These are phyloP conservation scores for Limnomonas spitsbergensis DNA, from an alignment of 139 green algal genomes.

Conservation along the genomic window DNA sequence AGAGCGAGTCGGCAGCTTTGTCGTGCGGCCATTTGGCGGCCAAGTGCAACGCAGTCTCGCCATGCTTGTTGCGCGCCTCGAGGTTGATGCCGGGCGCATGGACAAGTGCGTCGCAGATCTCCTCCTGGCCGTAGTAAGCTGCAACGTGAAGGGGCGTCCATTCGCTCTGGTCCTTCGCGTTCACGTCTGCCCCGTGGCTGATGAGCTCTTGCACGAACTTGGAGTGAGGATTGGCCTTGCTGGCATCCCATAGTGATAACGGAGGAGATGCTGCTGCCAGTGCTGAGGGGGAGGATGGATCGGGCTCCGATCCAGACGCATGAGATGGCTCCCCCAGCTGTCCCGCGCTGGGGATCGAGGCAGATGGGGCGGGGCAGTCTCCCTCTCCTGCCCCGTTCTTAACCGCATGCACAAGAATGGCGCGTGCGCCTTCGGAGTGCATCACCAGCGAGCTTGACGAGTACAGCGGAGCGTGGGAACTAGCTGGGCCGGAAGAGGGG, in stretches of 20 bases:
- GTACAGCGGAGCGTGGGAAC: too few relatives aligned
- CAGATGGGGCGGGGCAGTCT: too few relatives aligned
- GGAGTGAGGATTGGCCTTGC: neutral
- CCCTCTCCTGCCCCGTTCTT: too few relatives aligned
- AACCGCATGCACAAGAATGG: too few relatives aligned
- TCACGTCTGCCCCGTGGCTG: slow-evolving; percentile 23
- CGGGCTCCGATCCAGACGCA: too few relatives aligned
- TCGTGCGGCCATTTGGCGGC: slow-evolving; percentile 43
- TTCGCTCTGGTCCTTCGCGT: slow-evolving; percentile 28
- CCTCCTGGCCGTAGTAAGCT: slow-evolving; percentile 37
- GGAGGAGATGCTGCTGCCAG: too few relatives aligned
- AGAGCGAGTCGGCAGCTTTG: slow-evolving; percentile 28
- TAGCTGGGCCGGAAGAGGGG: too few relatives aligned
- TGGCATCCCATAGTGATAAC: slow-evolving; percentile 10
- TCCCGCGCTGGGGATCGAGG: too few relatives aligned
- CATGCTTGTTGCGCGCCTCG: slow-evolving; percentile 7
- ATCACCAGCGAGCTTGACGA: too few relatives aligned
- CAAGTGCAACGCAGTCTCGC: slow-evolving; percentile 33
- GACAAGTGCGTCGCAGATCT: slow-evolving; percentile 21
- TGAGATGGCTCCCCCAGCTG: too few relatives aligned
- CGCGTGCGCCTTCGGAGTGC: too few relatives aligned
- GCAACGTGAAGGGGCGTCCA: slow-evolving; percentile 32
- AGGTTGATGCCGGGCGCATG: neutral
- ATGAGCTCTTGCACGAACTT: neutral
- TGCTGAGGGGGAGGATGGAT: too few relatives aligned